Conservation (phyloP, 495 filamentous ascomycete genomes). For the Thermothielavioides terrestris region DNA sequence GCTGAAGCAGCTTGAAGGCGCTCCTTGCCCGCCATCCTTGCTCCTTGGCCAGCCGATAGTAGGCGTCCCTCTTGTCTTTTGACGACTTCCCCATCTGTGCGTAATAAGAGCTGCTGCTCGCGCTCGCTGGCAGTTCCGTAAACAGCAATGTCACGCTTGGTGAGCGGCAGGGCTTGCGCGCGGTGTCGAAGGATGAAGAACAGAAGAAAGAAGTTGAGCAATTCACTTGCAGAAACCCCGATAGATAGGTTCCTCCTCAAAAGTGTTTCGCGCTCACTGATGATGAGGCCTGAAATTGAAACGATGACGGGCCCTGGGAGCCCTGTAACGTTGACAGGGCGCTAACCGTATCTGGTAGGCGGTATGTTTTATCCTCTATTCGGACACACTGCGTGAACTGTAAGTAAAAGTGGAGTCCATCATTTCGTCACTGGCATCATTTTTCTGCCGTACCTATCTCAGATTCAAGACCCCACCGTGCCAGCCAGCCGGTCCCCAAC, state of each 20-base stretch:
- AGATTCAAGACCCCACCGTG: too few relatives aligned
- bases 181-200: neutral
- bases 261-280: too few relatives aligned
- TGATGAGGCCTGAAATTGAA: neutral
- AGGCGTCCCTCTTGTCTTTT: constrained; percentile 96
- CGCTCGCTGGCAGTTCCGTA: too few relatives aligned
- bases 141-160: too few relatives aligned
- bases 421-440: neutral
- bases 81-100: constrained; percentile 85
- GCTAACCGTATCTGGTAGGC: neutral
- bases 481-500: too few relatives aligned
- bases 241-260: too few relatives aligned
- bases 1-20: constrained; percentile 92
- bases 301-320: neutral
- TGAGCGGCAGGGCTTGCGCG: too few relatives aligned
- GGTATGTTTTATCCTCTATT: neutral
- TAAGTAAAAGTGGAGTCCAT: constrained; percentile 17
- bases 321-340: neutral
- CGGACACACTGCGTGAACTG: neutral
- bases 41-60: constrained; percentile 95
- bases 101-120: neutral
- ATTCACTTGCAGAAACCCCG: too few relatives aligned
- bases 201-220: neutral
- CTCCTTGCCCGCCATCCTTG: constrained; percentile 96
- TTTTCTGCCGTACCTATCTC: too few relatives aligned